Percentiles rank a stretch among this genome's conserved stretches.
These are phyloP conservation scores for Ilex asprella DNA, from an alignment of 257 asterid genomes.

Conservation along the genomic window DNA sequence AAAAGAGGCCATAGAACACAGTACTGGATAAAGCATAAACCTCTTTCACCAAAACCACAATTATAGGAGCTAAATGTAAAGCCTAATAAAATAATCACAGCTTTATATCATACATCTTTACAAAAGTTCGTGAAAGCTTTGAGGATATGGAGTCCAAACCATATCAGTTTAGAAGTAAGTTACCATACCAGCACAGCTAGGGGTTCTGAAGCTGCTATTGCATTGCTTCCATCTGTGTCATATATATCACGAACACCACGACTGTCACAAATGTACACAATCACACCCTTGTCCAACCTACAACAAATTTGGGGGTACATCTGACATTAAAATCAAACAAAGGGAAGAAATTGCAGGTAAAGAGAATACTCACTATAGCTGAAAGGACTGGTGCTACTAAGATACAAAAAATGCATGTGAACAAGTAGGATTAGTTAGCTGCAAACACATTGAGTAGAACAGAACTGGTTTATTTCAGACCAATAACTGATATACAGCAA, in stretches of 20 bases:
- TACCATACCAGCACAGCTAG: slow-evolving; percentile 70
- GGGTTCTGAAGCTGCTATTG: slow-evolving; percentile 81
- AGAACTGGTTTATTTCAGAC: not conserved
- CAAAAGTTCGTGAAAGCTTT: not conserved
- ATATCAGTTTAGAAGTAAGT: not conserved
- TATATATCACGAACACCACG: slow-evolving; percentile 94
- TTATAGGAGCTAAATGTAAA: no score
- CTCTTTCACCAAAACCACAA: no score
- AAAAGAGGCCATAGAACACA: not conserved
- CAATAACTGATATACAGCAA: not conserved
- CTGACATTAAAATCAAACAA: no score
- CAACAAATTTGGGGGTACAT: not conserved
- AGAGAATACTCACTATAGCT: no score
- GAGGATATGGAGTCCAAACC: not conserved
- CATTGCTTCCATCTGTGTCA: slow-evolving; percentile 91
- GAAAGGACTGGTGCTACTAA: no score
- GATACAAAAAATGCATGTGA: not conserved
- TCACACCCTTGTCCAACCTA: slow-evolving; percentile 97
- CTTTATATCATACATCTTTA: not conserved
- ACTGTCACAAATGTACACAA: slow-evolving; percentile 91
- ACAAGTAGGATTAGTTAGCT: not conserved
- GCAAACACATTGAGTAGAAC: not conserved
- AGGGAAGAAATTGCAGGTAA: no score
- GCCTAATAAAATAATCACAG: no score
- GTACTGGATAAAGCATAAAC: not conserved